phyloP scores from a whole-genome alignment of 139 green algal genomes.

The Trebouxia sp. region DNA sequence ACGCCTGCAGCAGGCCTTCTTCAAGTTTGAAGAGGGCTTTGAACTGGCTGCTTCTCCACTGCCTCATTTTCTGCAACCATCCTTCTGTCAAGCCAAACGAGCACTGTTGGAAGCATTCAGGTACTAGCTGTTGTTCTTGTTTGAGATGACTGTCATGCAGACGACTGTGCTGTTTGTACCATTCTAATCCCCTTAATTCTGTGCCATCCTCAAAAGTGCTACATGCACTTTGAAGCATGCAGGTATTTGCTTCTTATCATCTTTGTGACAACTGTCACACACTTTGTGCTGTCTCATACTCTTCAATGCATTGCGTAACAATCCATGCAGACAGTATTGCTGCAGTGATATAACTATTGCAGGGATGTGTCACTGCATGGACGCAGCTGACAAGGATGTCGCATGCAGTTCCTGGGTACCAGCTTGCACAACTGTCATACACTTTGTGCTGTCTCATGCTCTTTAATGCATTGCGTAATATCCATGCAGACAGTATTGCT shows the following conservation, averaged over 20 bases:
- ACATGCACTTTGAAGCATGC: neutral
- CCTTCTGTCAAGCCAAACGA: constrained; percentile 41
- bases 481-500: too few relatives aligned
- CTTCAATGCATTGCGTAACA: too few relatives aligned
- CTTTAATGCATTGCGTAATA: too few relatives aligned
- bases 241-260: neutral
- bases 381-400: too few relatives aligned
- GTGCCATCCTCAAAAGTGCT: neutral
- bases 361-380: too few relatives aligned
- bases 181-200: neutral
- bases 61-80: constrained; percentile 67
- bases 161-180: neutral
- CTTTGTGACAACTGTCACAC: too few relatives aligned
- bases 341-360: too few relatives aligned
- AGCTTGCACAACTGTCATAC: too few relatives aligned
- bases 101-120: constrained; percentile 46
- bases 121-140: neutral
- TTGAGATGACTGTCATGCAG: neutral
- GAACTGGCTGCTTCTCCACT: constrained; percentile 77
- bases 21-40: constrained; percentile 68
- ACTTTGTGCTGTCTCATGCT: too few relatives aligned
- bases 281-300: too few relatives aligned
- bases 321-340: too few relatives aligned
- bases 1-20: constrained; percentile 41
- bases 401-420: too few relatives aligned